Evolutionary conservation across 257 asterid genomes (phyloP).

Genomic region (Nyctanthes arbortristis): DNA sequence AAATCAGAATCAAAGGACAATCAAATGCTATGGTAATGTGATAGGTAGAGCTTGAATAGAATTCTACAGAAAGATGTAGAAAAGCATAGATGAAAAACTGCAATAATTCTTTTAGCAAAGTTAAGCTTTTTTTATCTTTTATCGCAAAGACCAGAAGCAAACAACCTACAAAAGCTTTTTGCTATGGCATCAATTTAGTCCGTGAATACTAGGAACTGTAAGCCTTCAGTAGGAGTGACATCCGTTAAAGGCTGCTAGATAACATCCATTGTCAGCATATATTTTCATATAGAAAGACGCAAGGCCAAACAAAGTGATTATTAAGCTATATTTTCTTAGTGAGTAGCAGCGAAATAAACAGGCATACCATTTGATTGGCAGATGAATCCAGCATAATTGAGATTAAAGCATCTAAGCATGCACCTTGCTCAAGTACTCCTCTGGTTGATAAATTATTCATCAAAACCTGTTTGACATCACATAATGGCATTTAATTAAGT

Average conservation of each 20-base stretch:
- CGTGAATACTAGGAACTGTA: no score
- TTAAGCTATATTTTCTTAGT: neutral
- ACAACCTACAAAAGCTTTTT: neutral
- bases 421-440: conserved; percentile 92
- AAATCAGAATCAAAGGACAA: conserved; percentile 19
- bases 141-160: neutral
- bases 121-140: neutral
- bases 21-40: conserved; percentile 18
- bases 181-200: neutral
- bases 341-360: conserved; percentile 12
- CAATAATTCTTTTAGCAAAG: neutral
- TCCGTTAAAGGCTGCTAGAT: neutral
- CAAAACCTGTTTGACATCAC: conserved; percentile 57
- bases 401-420: conserved; percentile 85
- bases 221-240: no score
- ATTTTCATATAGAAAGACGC: neutral
- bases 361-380: conserved; percentile 81
- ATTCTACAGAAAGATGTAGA: neutral
- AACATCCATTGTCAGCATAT: neutral
- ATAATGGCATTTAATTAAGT: conserved; percentile 21
- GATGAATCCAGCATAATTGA: conserved; percentile 93
- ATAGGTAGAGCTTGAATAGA: neutral
- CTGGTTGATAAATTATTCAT: conserved; percentile 81
- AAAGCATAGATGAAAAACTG: neutral
- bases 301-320: neutral